These are phyloP conservation scores for Protomyces pachydermus DNA, from an alignment of 1,139 yeast species.

Conservation along the genomic window DNA sequence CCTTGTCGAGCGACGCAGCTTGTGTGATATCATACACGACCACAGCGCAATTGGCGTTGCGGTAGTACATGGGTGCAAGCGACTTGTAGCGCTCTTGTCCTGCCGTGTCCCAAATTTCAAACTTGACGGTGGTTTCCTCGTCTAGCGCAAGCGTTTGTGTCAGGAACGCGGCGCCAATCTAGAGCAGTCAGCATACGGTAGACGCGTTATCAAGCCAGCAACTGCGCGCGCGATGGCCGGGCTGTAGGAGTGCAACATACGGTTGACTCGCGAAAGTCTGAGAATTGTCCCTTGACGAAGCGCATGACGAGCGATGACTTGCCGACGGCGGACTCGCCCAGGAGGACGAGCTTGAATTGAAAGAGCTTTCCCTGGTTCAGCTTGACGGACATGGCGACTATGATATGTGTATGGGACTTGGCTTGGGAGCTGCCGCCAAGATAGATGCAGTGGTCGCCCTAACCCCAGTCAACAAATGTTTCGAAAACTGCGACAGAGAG, in stretches of 20 bases:
- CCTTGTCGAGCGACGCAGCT: constrained; percentile 69
- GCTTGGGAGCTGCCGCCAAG: neutral
- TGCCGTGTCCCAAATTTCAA: constrained; percentile 72
- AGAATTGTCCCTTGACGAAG: constrained; percentile 90
- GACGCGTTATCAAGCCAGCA: neutral
- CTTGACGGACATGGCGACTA: constrained; percentile 33
- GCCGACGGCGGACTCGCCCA: constrained; percentile 97
- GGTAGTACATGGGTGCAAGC: constrained; percentile 84
- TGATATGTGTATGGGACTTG: neutral
- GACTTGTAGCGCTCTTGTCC: constrained; percentile 90
- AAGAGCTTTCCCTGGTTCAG: constrained; percentile 45
- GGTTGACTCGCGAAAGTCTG: constrained; percentile 88
- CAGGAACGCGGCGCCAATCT: constrained; percentile 68
- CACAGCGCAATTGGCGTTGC: constrained; percentile 82
- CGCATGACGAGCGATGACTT: constrained; percentile 75
- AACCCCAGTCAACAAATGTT: neutral
- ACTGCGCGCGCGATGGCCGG: neutral
- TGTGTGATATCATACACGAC: constrained; percentile 73
- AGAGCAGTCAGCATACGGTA: constrained; percentile 45
- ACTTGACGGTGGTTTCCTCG: constrained; percentile 48
- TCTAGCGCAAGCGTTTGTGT: constrained; percentile 78
- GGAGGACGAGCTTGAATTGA: constrained; percentile 77
- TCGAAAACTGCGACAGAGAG: neutral
- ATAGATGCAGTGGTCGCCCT: neutral
- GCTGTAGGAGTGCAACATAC: constrained; percentile 42